These are phyloP conservation scores for Cladophialophora bantiana DNA, from an alignment of 2,329 filamentous ascomycete species.

Conservation along the genomic window DNA sequence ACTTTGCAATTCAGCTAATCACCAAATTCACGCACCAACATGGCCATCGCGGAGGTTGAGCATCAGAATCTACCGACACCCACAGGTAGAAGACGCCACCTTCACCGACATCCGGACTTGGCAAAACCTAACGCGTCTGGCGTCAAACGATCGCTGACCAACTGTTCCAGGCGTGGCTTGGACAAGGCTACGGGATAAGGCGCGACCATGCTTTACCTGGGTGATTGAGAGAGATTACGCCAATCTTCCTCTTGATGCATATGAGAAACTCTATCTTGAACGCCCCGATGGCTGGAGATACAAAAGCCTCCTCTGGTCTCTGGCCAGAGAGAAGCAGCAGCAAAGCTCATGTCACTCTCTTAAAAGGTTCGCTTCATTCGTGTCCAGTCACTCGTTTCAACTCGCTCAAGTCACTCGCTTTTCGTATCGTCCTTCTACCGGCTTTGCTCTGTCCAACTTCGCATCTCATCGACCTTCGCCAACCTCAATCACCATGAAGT, in stretches of 20 bases:
- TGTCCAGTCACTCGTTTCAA: conserved; percentile 7
- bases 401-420: conserved; percentile 15
- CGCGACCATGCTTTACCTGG: not conserved
- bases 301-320: conserved; percentile 3
- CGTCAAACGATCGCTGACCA: not conserved
- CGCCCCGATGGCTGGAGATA: conserved; percentile 4
- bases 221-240: not conserved
- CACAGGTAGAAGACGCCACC: not conserved
- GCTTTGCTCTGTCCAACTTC: not conserved
- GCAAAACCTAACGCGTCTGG: not conserved
- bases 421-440: not conserved
- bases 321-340: not conserved
- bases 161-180: not conserved
- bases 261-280: not conserved
- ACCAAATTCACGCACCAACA: not conserved
- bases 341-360: not conserved
- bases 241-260: not conserved
- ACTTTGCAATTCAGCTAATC: not conserved
- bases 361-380: too few species aligned
- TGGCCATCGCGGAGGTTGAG: not conserved
- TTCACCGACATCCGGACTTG: conserved; percentile 2
- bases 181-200: conserved; percentile 7
- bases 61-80: not conserved
- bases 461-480: not conserved
- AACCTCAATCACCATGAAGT: conserved; percentile 26